Conservation (phyloP, 1,139 yeast species). For the Geotrichum reessii region DNA sequence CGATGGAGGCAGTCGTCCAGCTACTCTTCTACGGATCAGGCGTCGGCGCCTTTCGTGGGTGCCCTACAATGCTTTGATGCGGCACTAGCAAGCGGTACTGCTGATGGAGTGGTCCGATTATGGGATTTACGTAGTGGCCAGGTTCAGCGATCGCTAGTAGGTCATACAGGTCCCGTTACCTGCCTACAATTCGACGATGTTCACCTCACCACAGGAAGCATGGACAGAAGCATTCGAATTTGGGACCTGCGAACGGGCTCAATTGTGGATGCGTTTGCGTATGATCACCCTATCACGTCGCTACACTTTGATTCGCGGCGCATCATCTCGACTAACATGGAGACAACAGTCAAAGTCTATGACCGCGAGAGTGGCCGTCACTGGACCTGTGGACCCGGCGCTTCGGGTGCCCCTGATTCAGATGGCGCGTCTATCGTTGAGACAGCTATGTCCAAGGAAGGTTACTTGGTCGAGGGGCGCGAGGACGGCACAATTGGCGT, state of each 20-base stretch:
- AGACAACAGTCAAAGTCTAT: slow-evolving; percentile 48
- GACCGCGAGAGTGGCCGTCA: slow-evolving; percentile 50
- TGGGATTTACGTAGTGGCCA: slow-evolving; percentile 74
- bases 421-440: slow-evolving; percentile 34
- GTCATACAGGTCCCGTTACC: slow-evolving; percentile 68
- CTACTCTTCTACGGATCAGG: slow-evolving; percentile 4
- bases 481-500: slow-evolving; percentile 52
- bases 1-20: slow-evolving; percentile 24
- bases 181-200: slow-evolving; percentile 62
- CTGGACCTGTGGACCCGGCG: slow-evolving; percentile 47
- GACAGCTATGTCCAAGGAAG: slow-evolving; percentile 49
- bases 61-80: slow-evolving; percentile 63
- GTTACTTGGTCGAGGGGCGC: slow-evolving; percentile 60
- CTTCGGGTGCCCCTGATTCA: slow-evolving; percentile 25
- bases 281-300: slow-evolving; percentile 47
- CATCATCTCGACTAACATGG: slow-evolving; percentile 49
- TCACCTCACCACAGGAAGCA: slow-evolving; percentile 58
- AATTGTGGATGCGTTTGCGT: slow-evolving; percentile 54
- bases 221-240: slow-evolving; percentile 57
- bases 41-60: slow-evolving; percentile 43
- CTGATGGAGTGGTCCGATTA: slow-evolving; percentile 65
- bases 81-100: slow-evolving; percentile 70
- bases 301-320: slow-evolving; percentile 52
- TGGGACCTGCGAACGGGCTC: slow-evolving; percentile 72
- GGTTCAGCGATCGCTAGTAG: slow-evolving; percentile 57